phyloP scores from a whole-genome alignment of 176 grass and related monocot species.

The Hordeum vulgare region DNA sequence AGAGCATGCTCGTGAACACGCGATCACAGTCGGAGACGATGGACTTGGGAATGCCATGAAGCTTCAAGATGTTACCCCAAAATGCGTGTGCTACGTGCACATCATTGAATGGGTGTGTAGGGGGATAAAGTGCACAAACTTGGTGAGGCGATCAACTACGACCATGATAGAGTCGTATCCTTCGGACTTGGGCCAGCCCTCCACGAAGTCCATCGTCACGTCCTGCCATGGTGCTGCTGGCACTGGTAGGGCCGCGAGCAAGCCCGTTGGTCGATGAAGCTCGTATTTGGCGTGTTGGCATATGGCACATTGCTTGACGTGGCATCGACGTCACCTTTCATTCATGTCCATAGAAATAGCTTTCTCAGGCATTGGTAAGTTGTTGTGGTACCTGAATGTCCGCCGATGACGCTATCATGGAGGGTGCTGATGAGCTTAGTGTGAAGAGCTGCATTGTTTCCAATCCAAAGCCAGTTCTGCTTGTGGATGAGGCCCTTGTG shows the following conservation, averaged over 20 bases:
- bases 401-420: background rate
- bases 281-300: background rate
- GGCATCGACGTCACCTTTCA: background rate
- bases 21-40: background rate
- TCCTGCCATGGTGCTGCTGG: background rate
- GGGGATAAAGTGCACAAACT: background rate
- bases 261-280: rapidly evolving
- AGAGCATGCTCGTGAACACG: background rate
- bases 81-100: rapidly evolving
- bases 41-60: background rate
- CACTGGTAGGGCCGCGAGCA: background rate
- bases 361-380: background rate
- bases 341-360: background rate
- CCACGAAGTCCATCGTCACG: background rate
- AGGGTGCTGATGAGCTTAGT: background rate
- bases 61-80: background rate
- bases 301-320: background rate
- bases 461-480: background rate
- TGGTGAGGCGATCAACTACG: background rate
- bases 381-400: background rate
- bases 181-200: background rate
- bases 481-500: background rate
- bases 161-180: background rate
- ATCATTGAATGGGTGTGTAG: background rate
- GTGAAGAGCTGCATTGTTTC: background rate